Base-by-base conservation (phyloP, 2,329 filamentous ascomycete genomes). In the Colletotrichum nymphaeae region DNA sequence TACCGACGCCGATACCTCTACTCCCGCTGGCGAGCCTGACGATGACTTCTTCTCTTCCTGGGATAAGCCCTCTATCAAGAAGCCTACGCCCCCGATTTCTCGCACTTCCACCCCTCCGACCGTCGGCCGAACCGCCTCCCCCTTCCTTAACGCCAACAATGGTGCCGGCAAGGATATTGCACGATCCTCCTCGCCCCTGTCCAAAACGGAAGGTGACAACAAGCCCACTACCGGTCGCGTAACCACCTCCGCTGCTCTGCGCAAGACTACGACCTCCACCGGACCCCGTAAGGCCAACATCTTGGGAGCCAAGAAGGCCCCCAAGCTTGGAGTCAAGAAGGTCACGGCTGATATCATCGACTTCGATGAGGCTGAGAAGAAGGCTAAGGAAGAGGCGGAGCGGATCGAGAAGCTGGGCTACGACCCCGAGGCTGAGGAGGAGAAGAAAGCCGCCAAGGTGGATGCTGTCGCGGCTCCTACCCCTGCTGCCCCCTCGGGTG, bases 21-120 rank as follows among this genome's bases (percentile, higher is more conserved):
- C 95, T 12, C 94, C 95, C n/a, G 90, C 93, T 58, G 93, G 92
- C 77, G 95, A 98, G 77, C 88, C 90, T 26, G 92, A 93, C 24
- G 95, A 98, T 80, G 97, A 98, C 82, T 99, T 99, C 88, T 99
- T 99, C 85, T 98, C 96, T 11, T 98, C 95, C 0, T 99, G 96
- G 97, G 97, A 98, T 81, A 98, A 98, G 86, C 97, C 97, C 26
- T 91, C 95, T 5, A 97, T 99, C 85, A 99, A 98, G 88, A 92
- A 95, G 78, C 96, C 96, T 46, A 98, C 95, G 76, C 97, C 97
- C 77, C 96, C 97, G 19, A 90, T 97, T 56, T 98, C 96, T 49
- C 93, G 97, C 80, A 97, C 94, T 56, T 92, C 91, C 64, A 98
- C 97, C 3, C 96, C 96, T 16, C 93, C 94, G 4, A 90, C 94